Conservation (phyloP, 164 flowering plant species). For the Piper longum region DNA sequence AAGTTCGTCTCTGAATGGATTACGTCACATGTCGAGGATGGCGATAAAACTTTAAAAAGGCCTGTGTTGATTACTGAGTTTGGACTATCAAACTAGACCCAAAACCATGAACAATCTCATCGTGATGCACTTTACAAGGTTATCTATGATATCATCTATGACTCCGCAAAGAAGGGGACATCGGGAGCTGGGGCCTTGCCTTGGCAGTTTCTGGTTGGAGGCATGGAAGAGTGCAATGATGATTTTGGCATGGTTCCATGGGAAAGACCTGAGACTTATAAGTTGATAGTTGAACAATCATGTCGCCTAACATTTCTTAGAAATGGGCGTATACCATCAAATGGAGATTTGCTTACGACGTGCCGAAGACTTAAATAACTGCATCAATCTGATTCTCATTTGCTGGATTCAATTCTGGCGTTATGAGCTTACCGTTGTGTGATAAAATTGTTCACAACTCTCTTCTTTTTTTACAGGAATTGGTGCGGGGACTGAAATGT, state of each 20-base stretch:
- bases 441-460: too few relatives aligned
- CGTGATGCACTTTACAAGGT: constrained; percentile 40
- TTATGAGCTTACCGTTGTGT: too few relatives aligned
- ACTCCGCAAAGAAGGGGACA: constrained; percentile 17
- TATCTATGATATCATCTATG: constrained; percentile 19
- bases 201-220: constrained; percentile 77
- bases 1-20: constrained; percentile 52
- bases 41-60: constrained; percentile 55
- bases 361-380: constrained; percentile 14
- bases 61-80: constrained; percentile 74
- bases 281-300: constrained; percentile 43
- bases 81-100: constrained; percentile 48
- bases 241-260: too few relatives aligned
- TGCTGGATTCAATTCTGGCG: too few relatives aligned
- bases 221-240: constrained; percentile 43
- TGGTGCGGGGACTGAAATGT: too few relatives aligned
- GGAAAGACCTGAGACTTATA: background rate
- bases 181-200: too few relatives aligned
- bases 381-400: too few relatives aligned
- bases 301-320: constrained; percentile 43
- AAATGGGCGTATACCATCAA: constrained; percentile 11
- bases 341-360: constrained; percentile 17
- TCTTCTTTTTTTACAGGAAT: too few relatives aligned
- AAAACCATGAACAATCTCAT: constrained; percentile 39
- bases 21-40: constrained; percentile 70